These are phyloP conservation scores for Russula griseocarnosa DNA, from an alignment of 768 basidiomycete genomes.

Conservation along the genomic window DNA sequence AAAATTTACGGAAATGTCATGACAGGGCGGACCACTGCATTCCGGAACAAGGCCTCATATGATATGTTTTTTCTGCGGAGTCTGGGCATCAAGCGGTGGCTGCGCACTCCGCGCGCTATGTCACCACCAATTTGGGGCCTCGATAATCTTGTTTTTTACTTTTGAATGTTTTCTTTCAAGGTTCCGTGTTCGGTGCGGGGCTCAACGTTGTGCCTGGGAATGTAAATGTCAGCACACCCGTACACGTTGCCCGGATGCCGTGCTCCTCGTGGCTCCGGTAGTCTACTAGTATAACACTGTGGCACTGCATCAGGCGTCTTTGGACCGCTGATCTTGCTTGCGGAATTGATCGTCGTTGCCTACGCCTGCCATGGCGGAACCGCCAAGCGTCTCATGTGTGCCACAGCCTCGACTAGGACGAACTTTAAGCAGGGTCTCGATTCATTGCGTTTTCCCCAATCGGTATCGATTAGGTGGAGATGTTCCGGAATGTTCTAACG, in stretches of 20 bases:
- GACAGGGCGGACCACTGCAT: slow-evolving; percentile 9
- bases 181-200: slow-evolving; percentile 13
- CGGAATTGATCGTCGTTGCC: not conserved
- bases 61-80: not conserved
- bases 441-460: slow-evolving; percentile 9
- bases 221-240: slow-evolving; percentile 1
- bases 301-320: slow-evolving; percentile 1
- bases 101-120: not conserved
- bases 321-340: not conserved
- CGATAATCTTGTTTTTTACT: not conserved
- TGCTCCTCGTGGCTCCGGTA: slow-evolving; percentile 21
- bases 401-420: slow-evolving; percentile 4
- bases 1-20: slow-evolving; percentile 14
- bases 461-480: not conserved
- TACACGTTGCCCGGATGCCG: slow-evolving; percentile 23
- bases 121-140: not conserved
- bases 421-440: slow-evolving; percentile 4
- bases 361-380: not conserved
- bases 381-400: not conserved
- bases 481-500: slow-evolving; percentile 11
- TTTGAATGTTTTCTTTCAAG: slow-evolving; percentile 10
- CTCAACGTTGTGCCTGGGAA: slow-evolving; percentile 15
- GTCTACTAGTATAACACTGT: not conserved
- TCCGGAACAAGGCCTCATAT: not conserved
- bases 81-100: not conserved